These are phyloP conservation scores for Xanthoconium separans DNA, from an alignment of 1,284 basidiomycete species.

Conservation along the genomic window DNA sequence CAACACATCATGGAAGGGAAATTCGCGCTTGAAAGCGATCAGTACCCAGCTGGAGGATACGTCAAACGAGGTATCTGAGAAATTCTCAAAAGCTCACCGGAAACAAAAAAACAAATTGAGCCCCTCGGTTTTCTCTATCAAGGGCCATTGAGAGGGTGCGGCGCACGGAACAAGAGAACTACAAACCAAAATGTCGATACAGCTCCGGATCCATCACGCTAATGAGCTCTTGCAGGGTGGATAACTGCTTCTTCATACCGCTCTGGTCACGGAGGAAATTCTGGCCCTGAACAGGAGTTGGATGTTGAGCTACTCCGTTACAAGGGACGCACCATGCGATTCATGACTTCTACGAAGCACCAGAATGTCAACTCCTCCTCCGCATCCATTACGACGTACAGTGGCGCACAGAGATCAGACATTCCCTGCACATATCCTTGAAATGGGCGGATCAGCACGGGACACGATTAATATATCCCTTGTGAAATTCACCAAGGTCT, in stretches of 20 bases:
- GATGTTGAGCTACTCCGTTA: slow-evolving; percentile 1
- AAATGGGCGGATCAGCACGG: slow-evolving; percentile 21
- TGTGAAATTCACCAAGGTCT: slow-evolving; percentile 67
- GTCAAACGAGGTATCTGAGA: slow-evolving; percentile 1
- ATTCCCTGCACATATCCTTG: slow-evolving; percentile 93
- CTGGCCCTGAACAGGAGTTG: slow-evolving; percentile 60
- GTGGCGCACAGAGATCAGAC: slow-evolving; percentile 93
- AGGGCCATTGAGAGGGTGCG: background rate
- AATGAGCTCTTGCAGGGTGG: slow-evolving; percentile 88
- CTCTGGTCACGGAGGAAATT: slow-evolving; percentile 97
- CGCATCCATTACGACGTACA: slow-evolving; percentile 89
- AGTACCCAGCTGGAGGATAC: slow-evolving; percentile 66
- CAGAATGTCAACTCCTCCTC: slow-evolving; percentile 93
- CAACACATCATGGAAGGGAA: slow-evolving; percentile 86
- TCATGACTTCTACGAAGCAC: slow-evolving; percentile 95
- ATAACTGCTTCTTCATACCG: slow-evolving; percentile 94
- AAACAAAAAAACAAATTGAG: slow-evolving; percentile 99
- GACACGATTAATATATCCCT: slow-evolving; percentile 16
- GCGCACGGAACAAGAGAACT: background rate
- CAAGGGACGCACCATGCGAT: slow-evolving; percentile 73
- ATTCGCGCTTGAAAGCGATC: slow-evolving; percentile 95
- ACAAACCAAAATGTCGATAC: slow-evolving; percentile 77
- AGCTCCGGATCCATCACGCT: slow-evolving; percentile 93
- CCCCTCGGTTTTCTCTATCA: slow-evolving; percentile 80
- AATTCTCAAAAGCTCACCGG: slow-evolving; percentile 51